These are phyloP conservation scores for Coemansia pectinata DNA, from an alignment of 192 early-diverging fungal species.

Conservation along the genomic window DNA sequence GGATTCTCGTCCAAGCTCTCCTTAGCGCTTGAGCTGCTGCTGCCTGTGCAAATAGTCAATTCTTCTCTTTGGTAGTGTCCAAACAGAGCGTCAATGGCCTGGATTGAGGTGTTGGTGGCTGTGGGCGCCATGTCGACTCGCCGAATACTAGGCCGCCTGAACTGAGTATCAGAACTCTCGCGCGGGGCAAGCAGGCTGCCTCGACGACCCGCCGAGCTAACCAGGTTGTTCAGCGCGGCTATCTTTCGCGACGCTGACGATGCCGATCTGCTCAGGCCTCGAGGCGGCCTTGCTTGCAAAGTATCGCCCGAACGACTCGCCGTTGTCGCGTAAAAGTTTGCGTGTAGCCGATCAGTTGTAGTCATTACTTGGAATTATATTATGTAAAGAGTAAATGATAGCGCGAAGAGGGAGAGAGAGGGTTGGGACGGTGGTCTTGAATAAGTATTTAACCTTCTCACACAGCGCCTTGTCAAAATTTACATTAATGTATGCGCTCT, in stretches of 20 bases:
- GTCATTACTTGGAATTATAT: neutral
- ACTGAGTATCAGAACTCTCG: neutral
- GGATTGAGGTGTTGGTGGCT: slow-evolving; percentile 17
- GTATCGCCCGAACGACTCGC: neutral
- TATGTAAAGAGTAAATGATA: neutral
- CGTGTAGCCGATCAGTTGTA: neutral
- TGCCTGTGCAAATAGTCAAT: neutral
- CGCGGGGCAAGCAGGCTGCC: neutral
- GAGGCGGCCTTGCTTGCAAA: neutral
- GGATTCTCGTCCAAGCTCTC: neutral
- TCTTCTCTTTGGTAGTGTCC: slow-evolving; percentile 7
- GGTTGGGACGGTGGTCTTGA: neutral
- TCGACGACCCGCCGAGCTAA: neutral
- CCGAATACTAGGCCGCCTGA: slow-evolving; percentile 11
- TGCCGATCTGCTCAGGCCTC: slow-evolving; percentile 1
- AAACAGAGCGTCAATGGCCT: slow-evolving; percentile 29
- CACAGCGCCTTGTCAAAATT: too few species aligned
- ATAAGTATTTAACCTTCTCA: neutral
- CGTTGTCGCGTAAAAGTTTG: neutral
- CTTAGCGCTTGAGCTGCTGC: neutral
- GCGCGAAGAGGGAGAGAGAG: neutral
- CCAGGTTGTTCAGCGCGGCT: neutral
- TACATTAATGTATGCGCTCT: neutral
- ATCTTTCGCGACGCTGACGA: neutral
- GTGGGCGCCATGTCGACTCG: slow-evolving; percentile 21